A percentile compares a stretch with the other conserved stretches of the same genome.
These are phyloP conservation scores for Rosa lucieae DNA, from an alignment of 306 rosid genomes.

Conservation along the genomic window DNA sequence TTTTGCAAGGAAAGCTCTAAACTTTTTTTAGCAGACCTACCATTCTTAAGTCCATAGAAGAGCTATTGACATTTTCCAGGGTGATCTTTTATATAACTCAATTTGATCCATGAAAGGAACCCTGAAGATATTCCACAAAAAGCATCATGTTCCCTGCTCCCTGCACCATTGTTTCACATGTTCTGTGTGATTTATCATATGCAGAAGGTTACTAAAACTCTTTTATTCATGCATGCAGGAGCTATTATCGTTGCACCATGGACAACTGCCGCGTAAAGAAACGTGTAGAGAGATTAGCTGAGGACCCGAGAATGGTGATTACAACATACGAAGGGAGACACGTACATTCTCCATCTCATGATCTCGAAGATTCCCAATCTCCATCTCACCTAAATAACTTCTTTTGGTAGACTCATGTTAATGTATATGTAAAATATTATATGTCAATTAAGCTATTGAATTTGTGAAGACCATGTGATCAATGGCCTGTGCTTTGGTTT, in stretches of 20 bases:
- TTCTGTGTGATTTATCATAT: not conserved
- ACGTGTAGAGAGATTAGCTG: slow-evolving; percentile 83
- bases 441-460: not conserved
- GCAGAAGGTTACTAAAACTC: not conserved
- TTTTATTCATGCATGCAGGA: slow-evolving; percentile 43
- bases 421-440: no score
- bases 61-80: not conserved
- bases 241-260: slow-evolving; percentile 93
- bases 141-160: not conserved
- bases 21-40: not conserved
- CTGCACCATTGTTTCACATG: not conserved
- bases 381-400: slow-evolving; percentile 62
- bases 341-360: slow-evolving; percentile 78
- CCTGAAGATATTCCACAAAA: not conserved
- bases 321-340: slow-evolving; percentile 98
- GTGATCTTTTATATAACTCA: not conserved
- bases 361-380: slow-evolving; percentile 65
- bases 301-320: slow-evolving; percentile 99
- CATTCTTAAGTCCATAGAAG: not conserved
- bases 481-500: not conserved
- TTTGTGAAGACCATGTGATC: not conserved
- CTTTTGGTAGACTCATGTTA: slow-evolving; percentile 57
- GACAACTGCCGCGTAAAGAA: slow-evolving; percentile 94
- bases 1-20: not conserved
- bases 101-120: not conserved